These are phyloP conservation scores for Xerocomellus chrysenteron DNA, from an alignment of 768 basidiomycete genomes.

Conservation along the genomic window DNA sequence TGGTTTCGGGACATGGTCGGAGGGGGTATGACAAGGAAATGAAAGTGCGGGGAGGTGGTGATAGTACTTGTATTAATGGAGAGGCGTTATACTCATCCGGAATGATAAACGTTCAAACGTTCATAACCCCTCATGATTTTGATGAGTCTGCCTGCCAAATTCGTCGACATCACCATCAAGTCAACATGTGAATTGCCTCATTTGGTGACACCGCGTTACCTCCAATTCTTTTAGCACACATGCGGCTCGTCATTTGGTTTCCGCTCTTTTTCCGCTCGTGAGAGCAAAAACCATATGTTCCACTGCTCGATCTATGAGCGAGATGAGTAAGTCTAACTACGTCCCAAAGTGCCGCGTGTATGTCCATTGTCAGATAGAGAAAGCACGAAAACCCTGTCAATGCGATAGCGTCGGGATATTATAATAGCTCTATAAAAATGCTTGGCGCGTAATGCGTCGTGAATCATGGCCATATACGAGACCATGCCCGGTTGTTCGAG, in stretches of 20 bases:
- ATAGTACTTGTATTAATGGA: not conserved
- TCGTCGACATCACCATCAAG: not conserved
- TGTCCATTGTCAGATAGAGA: constrained; percentile 1
- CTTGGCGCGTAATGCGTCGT: constrained; percentile 11
- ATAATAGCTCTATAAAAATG: constrained; percentile 19
- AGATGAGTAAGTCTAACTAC: constrained; percentile 2
- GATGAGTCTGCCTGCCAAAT: constrained; percentile 4
- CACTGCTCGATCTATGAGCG: constrained; percentile 1
- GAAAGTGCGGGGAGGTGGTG: not conserved
- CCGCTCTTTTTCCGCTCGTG: constrained; percentile 26
- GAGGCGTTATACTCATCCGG: not conserved
- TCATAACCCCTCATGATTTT: constrained; percentile 22
- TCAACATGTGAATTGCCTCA: constrained; percentile 32
- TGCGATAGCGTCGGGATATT: constrained; percentile 16
- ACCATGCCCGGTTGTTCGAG: not conserved
- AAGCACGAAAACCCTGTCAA: constrained; percentile 11
- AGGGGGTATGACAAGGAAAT: not conserved
- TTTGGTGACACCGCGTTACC: constrained; percentile 23
- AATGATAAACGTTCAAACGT: not conserved
- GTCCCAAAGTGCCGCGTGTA: not conserved
- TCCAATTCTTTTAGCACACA: not conserved
- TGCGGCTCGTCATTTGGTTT: no score
- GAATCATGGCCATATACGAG: constrained; percentile 1
- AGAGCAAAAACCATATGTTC: constrained; percentile 3
- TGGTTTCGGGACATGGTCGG: constrained; percentile 49